Conservation (phyloP, 2,329 filamentous ascomycete species). For the Phaeophleospora eucalypticola region DNA sequence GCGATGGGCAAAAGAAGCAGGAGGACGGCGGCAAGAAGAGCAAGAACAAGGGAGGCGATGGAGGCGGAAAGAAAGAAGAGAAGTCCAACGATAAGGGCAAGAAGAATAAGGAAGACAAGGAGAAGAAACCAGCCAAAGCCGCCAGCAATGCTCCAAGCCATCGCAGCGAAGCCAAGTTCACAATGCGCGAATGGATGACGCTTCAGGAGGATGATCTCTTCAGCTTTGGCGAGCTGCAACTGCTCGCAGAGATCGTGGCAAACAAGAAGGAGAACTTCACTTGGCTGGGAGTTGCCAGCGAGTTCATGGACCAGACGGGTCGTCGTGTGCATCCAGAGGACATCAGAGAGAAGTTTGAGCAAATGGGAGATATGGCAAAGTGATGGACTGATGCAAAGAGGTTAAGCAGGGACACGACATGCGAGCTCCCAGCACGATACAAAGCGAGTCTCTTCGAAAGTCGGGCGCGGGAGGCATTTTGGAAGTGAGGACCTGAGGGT, state of each 20-base stretch:
- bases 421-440: too few species aligned
- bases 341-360: constrained; percentile 41
- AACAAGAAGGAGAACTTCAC: constrained; percentile 31
- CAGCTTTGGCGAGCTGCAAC: constrained; percentile 36
- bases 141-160: constrained; percentile 12
- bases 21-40: constrained; percentile 4
- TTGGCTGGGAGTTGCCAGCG: constrained; percentile 46
- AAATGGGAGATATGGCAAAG: constrained; percentile 17
- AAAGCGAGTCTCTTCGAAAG: too few species aligned
- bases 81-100: constrained; percentile 11
- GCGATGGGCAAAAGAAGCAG: constrained; percentile 4
- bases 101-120: constrained; percentile 5
- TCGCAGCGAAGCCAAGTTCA: constrained; percentile 26
- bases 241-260: constrained; percentile 43
- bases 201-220: constrained; percentile 35
- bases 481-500: too few species aligned
- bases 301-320: constrained; percentile 49
- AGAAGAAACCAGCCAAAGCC: constrained; percentile 12
- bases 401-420: too few species aligned
- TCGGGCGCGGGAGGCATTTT: too few species aligned
- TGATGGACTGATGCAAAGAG: background rate
- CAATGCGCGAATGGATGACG: constrained; percentile 27
- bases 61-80: constrained; percentile 16
- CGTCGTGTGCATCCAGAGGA: constrained; percentile 42
- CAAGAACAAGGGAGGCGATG: constrained; percentile 10